These are phyloP conservation scores for Gyromitra esculenta DNA, from an alignment of 2,329 filamentous ascomycete genomes.

Conservation along the genomic window DNA sequence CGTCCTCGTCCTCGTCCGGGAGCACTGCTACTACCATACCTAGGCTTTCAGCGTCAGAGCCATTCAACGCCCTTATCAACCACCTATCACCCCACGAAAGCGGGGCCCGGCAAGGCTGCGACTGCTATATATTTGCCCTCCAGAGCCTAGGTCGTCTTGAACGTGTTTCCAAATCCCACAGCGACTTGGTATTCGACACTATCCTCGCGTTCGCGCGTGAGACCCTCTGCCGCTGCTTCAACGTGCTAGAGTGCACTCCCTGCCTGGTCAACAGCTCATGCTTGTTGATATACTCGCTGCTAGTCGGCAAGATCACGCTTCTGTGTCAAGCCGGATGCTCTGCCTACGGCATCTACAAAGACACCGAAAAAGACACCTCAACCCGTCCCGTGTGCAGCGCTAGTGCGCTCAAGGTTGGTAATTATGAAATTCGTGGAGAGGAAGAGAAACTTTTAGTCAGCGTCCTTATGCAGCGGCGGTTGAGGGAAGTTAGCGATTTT, in stretches of 20 bases:
- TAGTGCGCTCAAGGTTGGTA: neutral
- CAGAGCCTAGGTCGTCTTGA: neutral
- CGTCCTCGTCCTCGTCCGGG: neutral
- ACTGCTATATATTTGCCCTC: constrained; percentile 6
- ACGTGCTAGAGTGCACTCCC: neutral
- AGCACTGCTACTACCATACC: neutral
- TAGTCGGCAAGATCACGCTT: constrained; percentile 1
- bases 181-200: constrained; percentile 4
- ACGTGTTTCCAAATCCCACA: neutral
- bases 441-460: constrained; percentile 6
- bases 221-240: constrained; percentile 6
- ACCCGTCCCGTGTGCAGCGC: neutral
- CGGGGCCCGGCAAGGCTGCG: neutral
- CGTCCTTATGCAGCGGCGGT: constrained; percentile 5
- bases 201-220: constrained; percentile 3
- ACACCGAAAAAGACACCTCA: neutral
- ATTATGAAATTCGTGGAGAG: constrained; percentile 13
- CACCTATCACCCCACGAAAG: neutral
- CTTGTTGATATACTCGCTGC: constrained; percentile 14
- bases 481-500: constrained; percentile 5
- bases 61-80: constrained; percentile 11
- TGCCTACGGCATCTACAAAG: constrained; percentile 9
- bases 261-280: constrained; percentile 1
- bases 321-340: constrained; percentile 1
- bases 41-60: neutral